Evolutionary conservation across 2,329 filamentous ascomycete species (phyloP), one percentile per base, ranked within the genome.

Genomic region (Monilinia fructicola): DNA sequence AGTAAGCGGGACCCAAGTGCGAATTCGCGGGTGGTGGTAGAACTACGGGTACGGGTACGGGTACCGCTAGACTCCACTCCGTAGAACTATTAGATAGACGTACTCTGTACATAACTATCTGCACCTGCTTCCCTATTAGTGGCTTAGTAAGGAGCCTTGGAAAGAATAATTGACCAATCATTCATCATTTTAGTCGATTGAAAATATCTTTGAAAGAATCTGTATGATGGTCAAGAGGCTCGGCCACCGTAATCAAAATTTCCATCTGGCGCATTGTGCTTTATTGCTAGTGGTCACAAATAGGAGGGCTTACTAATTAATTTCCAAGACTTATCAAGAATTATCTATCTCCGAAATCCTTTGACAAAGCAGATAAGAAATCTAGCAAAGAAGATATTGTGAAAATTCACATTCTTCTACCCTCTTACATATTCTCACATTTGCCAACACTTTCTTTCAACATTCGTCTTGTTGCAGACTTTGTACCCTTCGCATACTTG

Each of bases 281-380:
- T 42, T 6, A 48, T 48, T 59, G 0, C 21, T 11, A 48, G 21
- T 60, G 58, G 58, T 10, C 26, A 12, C 2, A 9, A 35, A 9
- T n/a, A n/a, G n/a, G n/a, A 31, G 11, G n/a, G 58, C 58, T 60
- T 60, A 60, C 48, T 60, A 50, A 60, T 60, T 26, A 12, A 50
- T 50, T 26, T 75, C 60, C 54, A 21, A 65, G 46, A 31, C 53
- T 64, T 40, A 63, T 40, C 56, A 62, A 44, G 26, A 52, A 50
- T n/a, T 44, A 48, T 42, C 16, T 42, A 67, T 44, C 52, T 48
- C 31, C 42, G 65, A 48, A 46, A 50, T 28, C n/a, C 44, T 60
- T 38, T 60, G 21, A 38, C 42, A 26, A 50, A 60, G 18, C 28
- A 50, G 44, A 60, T 60, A 60, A 60, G 44, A 60, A 60, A 50